Evolutionary conservation across 1,284 basidiomycete species (phyloP), one percentile per base, ranked within the genome.

Genomic region (Trametes versicolor): DNA sequence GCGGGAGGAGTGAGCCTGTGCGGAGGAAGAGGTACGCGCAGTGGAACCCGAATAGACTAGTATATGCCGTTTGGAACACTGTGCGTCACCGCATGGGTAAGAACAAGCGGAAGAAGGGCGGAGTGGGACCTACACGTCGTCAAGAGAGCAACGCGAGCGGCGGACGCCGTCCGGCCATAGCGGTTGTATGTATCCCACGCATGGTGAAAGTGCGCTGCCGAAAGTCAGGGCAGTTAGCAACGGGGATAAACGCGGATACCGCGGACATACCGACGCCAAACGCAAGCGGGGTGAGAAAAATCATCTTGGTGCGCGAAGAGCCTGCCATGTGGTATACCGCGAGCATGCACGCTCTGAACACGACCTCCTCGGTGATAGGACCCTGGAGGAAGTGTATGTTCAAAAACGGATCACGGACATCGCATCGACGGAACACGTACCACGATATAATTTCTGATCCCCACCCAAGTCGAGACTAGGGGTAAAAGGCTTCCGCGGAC

Each of bases 311-410:
- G 23, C 73, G 81, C 0, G 85, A 83, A 1, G 85, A 81, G n/a
- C 88, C 87, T 0, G 89, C 85, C 39, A 96, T 82, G 60, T 90
- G 81, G 66, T 94, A 93, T 1, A 90, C 84, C 1, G 89, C 80
- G 23, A 98, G 82, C 49, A 97, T 86, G 74, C 94, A 96, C 0
- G 92, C 90, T 29, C 98, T 85, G 75, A 98, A 99, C 2, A 96
- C 93, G 27, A 98, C 72, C 76, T 99, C 97, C 80, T 99, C 97
- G 0, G 96, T 96, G 37, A 96, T 76, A 0, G 97, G 97, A 0
- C 88, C 96, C 93, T 97, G 68, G 0, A 37, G 25, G 29, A 49
- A 50, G 6, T 5, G 23, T 43, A 6, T 25, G 21, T 12, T 29
- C 12, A 2, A 48, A 21, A 1, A 34, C 3, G 3, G 23, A 27